Evolutionary conservation across 2,329 filamentous ascomycete species (phyloP).

Genomic region (Trichoderma citrinoviride): DNA sequence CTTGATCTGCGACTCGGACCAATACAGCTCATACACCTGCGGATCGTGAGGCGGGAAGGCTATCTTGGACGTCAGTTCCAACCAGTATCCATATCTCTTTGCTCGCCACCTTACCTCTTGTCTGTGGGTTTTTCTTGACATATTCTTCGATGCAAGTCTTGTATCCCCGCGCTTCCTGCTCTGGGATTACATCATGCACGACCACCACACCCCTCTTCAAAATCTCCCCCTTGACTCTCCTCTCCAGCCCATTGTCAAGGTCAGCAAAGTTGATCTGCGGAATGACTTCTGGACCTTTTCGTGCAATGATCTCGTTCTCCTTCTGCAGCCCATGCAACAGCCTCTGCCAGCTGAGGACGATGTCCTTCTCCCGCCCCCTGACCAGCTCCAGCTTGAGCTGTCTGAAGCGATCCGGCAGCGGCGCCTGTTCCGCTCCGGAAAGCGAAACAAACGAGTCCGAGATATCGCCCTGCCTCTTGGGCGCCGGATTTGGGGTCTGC

Average conservation of each 20-base stretch:
- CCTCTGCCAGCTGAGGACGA: slow-evolving; percentile 49
- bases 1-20: slow-evolving; percentile 65
- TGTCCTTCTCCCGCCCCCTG: slow-evolving; percentile 45
- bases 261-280: slow-evolving; percentile 51
- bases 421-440: slow-evolving; percentile 44
- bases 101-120: slow-evolving; percentile 43
- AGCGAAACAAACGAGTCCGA: slow-evolving; percentile 61
- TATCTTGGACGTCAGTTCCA: slow-evolving; percentile 24
- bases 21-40: slow-evolving; percentile 74
- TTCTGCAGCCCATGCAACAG: slow-evolving; percentile 44
- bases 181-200: slow-evolving; percentile 63
- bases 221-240: slow-evolving; percentile 47
- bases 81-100: too few species aligned
- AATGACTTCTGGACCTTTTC: slow-evolving; percentile 47
- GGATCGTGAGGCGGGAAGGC: slow-evolving; percentile 64
- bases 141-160: slow-evolving; percentile 66
- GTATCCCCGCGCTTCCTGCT: slow-evolving; percentile 59
- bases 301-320: slow-evolving; percentile 49
- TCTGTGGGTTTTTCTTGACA: slow-evolving; percentile 59
- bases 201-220: slow-evolving; percentile 61
- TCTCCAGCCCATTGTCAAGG: slow-evolving; percentile 40
- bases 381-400: slow-evolving; percentile 55
- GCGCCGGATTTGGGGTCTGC: slow-evolving; percentile 18
- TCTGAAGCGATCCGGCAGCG: slow-evolving; percentile 56
- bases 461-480: slow-evolving; percentile 59